Base-by-base conservation (phyloP, 306 rosid species). In the Citrullus amarus region DNA sequence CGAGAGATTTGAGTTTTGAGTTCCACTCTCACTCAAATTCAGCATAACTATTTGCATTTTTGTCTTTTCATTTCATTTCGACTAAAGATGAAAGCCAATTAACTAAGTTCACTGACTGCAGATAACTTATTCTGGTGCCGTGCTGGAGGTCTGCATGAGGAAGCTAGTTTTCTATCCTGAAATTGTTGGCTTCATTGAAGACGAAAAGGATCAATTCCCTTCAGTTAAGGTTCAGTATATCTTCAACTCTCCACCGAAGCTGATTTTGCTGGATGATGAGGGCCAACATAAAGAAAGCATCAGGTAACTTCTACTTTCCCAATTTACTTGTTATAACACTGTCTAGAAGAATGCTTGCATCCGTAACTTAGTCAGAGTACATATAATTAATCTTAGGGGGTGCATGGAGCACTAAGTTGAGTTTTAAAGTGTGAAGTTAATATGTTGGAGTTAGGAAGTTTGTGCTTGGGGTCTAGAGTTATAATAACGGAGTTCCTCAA, bases 121-220 rank as follows among this genome's bases (percentile, higher is more conserved):
- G 98, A 66, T 95, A 56, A 86, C 89, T 5, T 95, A 95, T 86
- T 78, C 97, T 20, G 97, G 97, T 77, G 97, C 93, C 34, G 34
- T 91, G 58, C 75, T 95, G 77, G 97, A 95, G 85, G 99, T 92
- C 78, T 95, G 99, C 91, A 88, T 92, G 99, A 85, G 97, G 86
- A 92, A 95, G 79, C 90, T 95, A 78, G 97, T 91, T 51, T 95
- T 95, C 90, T 92, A 95, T 84, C 99, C 97, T 17, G 97, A 95
- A 81, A 80, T 95, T 82, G 97, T 91, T 76, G 86, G 96, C 82
- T 95, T 95, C 86, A 89, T 92, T 62, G 99, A 95, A 87, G 97
- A 95, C 58, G 93, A 89, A 39, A 95, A 92, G 73, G 93, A 95
- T 77, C 80, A 71, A 62, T 92, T 92, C 59, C 90, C 97, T 71